phyloP scores from a whole-genome alignment of 768 basidiomycete genomes.

The Lactarius trivialis region DNA sequence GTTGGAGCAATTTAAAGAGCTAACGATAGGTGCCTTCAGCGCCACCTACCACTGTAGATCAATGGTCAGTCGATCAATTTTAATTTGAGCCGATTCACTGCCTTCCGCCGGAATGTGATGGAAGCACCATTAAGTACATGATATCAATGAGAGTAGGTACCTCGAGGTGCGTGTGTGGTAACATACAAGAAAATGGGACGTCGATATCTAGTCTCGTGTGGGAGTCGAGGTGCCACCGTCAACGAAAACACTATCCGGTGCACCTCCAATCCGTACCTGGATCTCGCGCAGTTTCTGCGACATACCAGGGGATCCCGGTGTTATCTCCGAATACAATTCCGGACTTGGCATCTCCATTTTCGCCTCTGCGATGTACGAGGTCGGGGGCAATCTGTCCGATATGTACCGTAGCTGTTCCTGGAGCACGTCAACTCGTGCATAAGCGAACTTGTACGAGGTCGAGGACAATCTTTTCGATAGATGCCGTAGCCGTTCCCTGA shows the following conservation, averaged over 20 bases:
- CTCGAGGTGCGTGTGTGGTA: not conserved
- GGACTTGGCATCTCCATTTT: not conserved
- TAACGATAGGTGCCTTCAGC: slow-evolving; percentile 76
- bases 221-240: not conserved
- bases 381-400: not conserved
- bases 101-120: not conserved
- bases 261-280: not conserved
- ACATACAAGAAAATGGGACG: not conserved
- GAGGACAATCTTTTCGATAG: too few species aligned
- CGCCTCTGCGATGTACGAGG: not conserved
- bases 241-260: not conserved
- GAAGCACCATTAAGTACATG: not conserved
- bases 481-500: too few species aligned
- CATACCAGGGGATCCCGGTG: not conserved
- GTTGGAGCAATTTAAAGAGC: slow-evolving; percentile 53
- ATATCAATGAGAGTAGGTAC: not conserved
- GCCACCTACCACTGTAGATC: slow-evolving; percentile 65
- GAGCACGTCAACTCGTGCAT: not conserved
- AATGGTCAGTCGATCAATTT: not conserved
- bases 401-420: not conserved
- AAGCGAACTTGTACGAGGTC: too few species aligned
- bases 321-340: not conserved
- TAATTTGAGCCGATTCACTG: not conserved
- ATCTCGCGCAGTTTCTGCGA: not conserved
- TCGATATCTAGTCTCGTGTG: not conserved